Percentiles rank a stretch among this genome's conserved stretches.
phyloP scores from a whole-genome alignment of 1,284 basidiomycete genomes.

The Irpex sp. region DNA sequence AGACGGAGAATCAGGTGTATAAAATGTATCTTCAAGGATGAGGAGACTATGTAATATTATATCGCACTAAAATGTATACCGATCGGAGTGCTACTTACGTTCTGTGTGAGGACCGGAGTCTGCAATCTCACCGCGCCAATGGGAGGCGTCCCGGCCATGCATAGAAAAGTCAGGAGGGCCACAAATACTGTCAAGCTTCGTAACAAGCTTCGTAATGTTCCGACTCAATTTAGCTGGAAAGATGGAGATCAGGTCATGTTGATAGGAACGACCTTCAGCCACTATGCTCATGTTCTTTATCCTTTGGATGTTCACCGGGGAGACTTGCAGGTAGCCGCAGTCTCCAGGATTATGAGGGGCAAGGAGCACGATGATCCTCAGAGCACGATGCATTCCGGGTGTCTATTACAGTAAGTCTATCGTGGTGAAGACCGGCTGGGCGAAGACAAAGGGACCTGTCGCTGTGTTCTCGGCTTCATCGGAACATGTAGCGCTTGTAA shows the following conservation, averaged over 20 bases:
- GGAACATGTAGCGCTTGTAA: background rate
- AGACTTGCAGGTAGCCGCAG: background rate
- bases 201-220: background rate
- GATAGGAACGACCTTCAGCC: background rate
- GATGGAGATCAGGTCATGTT: background rate
- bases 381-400: background rate
- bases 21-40: constrained; percentile 58
- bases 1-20: constrained; percentile 88
- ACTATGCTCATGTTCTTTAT: background rate
- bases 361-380: background rate
- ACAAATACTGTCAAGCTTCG: background rate
- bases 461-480: background rate
- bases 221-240: background rate
- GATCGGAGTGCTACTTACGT: background rate
- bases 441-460: background rate
- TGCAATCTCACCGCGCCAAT: background rate
- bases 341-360: too few relatives aligned
- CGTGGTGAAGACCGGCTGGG: background rate
- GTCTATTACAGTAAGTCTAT: background rate
- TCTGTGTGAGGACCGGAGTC: background rate
- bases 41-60: background rate
- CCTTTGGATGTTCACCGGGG: background rate
- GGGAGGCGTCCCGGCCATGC: too few relatives aligned
- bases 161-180: too few relatives aligned
- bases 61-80: background rate